Evolutionary conservation across 306 rosid genomes (phyloP).

Genomic region (Castanea mollissima): DNA sequence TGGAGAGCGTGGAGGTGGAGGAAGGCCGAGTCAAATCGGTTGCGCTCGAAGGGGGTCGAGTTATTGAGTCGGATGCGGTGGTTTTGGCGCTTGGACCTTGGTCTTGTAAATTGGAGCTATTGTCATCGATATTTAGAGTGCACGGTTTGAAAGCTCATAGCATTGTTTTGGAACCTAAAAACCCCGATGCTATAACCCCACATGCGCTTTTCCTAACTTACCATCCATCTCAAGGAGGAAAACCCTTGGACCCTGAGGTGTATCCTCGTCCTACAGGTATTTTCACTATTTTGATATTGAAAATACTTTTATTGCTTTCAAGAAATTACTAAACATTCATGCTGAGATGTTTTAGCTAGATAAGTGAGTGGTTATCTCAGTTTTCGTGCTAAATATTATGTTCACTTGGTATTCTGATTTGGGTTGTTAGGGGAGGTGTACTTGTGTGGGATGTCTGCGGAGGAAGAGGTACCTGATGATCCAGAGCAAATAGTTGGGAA

Average conservation of each 20-base stretch:
- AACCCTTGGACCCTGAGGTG: conserved; percentile 72
- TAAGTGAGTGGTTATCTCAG: no score
- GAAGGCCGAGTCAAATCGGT: conserved; percentile 49
- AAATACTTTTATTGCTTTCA: no score
- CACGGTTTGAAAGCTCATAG: conserved; percentile 74
- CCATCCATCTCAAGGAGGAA: conserved; percentile 35
- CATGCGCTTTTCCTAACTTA: conserved; percentile 73
- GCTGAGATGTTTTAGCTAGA: no score
- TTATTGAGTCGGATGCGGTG: conserved; percentile 59
- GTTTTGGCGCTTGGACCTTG: conserved; percentile 87
- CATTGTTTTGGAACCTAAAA: conserved; percentile 74
- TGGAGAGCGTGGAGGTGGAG: conserved; percentile 47
- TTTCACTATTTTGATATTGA: not conserved
- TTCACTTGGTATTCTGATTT: not conserved
- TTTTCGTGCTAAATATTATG: no score
- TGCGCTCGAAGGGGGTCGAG: conserved; percentile 61
- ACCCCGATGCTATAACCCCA: conserved; percentile 51
- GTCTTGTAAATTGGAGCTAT: conserved; percentile 58
- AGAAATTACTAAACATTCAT: no score
- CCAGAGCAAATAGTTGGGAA: conserved; percentile 57
- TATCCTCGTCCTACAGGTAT: conserved; percentile 93
- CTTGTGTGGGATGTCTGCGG: conserved; percentile 74
- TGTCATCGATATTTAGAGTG: conserved; percentile 59
- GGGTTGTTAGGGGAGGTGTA: conserved; percentile 81
- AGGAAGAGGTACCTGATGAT: conserved; percentile 72